phyloP scores from a whole-genome alignment of 78 protist species.

The Dictyostelium discoideum region DNA sequence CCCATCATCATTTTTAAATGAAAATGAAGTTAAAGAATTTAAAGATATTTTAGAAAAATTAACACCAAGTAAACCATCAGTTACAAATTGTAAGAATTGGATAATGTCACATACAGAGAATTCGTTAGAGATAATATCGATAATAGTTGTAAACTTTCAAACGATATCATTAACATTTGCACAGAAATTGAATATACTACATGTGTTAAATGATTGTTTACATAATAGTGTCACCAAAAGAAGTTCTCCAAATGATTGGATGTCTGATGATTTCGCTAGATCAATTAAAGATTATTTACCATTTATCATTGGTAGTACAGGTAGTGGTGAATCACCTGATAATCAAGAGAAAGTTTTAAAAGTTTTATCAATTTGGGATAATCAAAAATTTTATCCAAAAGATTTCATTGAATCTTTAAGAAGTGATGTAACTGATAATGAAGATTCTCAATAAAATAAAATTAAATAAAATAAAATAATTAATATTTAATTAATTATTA shows the following conservation, averaged over 20 bases:
- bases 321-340: conserved; percentile 10
- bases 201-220: conserved; percentile 47
- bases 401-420: conserved; percentile 28
- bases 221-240: conserved; percentile 6
- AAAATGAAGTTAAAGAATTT: conserved; percentile 47
- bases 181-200: conserved; percentile 28
- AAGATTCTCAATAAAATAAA: neutral
- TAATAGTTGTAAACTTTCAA: conserved; percentile 47
- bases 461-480: neutral
- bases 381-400: conserved; percentile 29
- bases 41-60: conserved; percentile 21
- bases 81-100: conserved; percentile 62
- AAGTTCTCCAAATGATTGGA: neutral
- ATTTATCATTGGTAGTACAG: conserved; percentile 27
- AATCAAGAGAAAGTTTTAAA: conserved; percentile 58
- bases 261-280: conserved; percentile 34
- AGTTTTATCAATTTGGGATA: conserved; percentile 42
- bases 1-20: neutral
- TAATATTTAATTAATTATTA: too few species aligned
- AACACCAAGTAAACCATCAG: neutral
- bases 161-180: neutral
- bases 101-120: conserved; percentile 41
- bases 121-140: conserved; percentile 69
- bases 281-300: conserved; percentile 49
- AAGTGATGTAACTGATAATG: conserved; percentile 14